Evolutionary conservation across 2,329 filamentous ascomycete genomes (phyloP), one percentile per base, ranked within the genome.

Genomic region (Herpotrichia juniperi): DNA sequence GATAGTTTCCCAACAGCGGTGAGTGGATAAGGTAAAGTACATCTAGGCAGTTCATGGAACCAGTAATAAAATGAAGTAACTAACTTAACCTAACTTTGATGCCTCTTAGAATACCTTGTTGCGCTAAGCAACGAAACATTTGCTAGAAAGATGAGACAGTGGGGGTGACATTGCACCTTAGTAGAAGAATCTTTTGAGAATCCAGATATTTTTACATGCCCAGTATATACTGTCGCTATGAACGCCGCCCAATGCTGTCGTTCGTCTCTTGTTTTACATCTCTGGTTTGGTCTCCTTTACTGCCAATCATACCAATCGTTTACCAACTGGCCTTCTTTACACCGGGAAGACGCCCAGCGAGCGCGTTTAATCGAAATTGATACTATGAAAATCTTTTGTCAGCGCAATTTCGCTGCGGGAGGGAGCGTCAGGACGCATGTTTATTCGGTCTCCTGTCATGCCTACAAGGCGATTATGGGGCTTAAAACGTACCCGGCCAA

Each of bases 241-340:
- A 67, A 69, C 68, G 64, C 69, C 69, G 50, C 56, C 64, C 62
- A 61, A 72, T 69, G 66, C 61, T 45, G 53, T 42, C 42, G 19
- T 21, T 40, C 44, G 51, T 39, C 47, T 49, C 51, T 40, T 69
- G 61, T 49, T 66, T 53, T 67, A 68, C 63, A 68, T 52, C 46
- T 55, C 32, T 50, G 31, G 48, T 25, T 26, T 25, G 10, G 21
- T 6, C 12, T 17, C n/a, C 14, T 11, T 34, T 30, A 34, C 22
- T 12, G 34, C 43, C 5, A 2, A 16, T 12, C 19, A 19, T 12
- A 9, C 4, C 21, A 31, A 17, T 25, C 48, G 25, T 21, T 50
- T 90, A 99, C 94, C 94, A 99, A 76, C 90, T 96, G 44, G 94
- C 94, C 81, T 96, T 96, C 83, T 88, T 91, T 49, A 99, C 94